A percentile compares a stretch with the other conserved stretches of the same genome.
These are phyloP conservation scores for Dimargaris xerosporica DNA, from an alignment of 192 early-diverging fungal genomes.

Conservation along the genomic window DNA sequence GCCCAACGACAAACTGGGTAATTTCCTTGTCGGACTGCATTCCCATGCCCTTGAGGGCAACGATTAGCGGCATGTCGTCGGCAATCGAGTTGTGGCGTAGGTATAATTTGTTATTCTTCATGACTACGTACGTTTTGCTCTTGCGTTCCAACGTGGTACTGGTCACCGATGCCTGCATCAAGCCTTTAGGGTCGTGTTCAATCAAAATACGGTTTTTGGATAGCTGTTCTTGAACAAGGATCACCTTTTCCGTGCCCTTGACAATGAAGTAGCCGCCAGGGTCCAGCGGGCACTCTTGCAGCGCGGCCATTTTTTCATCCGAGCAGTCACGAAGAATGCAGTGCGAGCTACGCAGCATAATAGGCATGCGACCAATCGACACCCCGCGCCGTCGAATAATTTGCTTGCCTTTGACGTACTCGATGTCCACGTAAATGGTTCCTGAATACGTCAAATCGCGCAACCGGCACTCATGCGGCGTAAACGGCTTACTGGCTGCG, in stretches of 20 bases:
- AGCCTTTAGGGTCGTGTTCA: slow-evolving; percentile 65
- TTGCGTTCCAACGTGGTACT: slow-evolving; percentile 88
- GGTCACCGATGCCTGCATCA: slow-evolving; percentile 71
- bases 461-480: slow-evolving; percentile 91
- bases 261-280: slow-evolving; percentile 97
- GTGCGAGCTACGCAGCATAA: slow-evolving; percentile 82
- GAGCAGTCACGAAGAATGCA: slow-evolving; percentile 66
- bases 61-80: slow-evolving; percentile 73
- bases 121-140: slow-evolving; percentile 73
- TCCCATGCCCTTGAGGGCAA: slow-evolving; percentile 88
- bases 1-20: slow-evolving; percentile 78
- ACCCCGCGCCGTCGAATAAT: slow-evolving; percentile 68
- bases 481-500: slow-evolving; percentile 52
- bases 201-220: slow-evolving; percentile 98
- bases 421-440: slow-evolving; percentile 80
- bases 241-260: slow-evolving; percentile 91
- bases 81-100: slow-evolving; percentile 83
- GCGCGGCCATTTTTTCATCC: slow-evolving; percentile 67
- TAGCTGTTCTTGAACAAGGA: slow-evolving; percentile 95
- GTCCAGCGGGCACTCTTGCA: slow-evolving; percentile 92
- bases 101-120: slow-evolving; percentile 47
- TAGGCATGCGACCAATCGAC: slow-evolving; percentile 83
- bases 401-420: slow-evolving; percentile 73
- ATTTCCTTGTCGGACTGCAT: slow-evolving; percentile 92
- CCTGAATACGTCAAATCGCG: slow-evolving; percentile 92